Conservation (phyloP, 805 yeast species). For the Candida koratica region DNA sequence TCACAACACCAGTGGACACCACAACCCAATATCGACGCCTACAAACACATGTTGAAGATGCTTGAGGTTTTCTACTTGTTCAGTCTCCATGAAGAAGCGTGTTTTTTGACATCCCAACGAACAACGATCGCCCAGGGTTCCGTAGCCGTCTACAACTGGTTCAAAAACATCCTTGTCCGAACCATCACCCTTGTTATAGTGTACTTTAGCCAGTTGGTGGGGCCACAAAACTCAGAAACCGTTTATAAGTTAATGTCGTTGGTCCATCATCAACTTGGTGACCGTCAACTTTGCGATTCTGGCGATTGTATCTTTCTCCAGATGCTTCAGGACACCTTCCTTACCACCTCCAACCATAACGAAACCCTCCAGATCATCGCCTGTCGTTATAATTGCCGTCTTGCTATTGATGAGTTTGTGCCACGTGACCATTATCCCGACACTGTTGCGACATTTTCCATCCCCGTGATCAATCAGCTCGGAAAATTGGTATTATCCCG, state of each 20-base stretch:
- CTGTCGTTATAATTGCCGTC: conserved; percentile 70
- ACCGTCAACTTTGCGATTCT: conserved; percentile 62
- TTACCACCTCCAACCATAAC: conserved; percentile 44
- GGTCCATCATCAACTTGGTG: conserved; percentile 73
- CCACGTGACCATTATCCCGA: conserved; percentile 63
- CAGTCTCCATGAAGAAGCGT: conserved; percentile 51
- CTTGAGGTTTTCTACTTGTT: conserved; percentile 44
- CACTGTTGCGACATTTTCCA: conserved; percentile 25
- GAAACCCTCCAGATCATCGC: conserved; percentile 74
- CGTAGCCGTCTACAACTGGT: conserved; percentile 35
- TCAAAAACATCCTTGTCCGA: conserved; percentile 45
- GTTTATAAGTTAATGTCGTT: conserved; percentile 43
- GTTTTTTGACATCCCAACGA: conserved; percentile 32
- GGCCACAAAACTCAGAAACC: background rate
- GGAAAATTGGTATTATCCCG: conserved; percentile 51
- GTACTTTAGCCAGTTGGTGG: conserved; percentile 23
- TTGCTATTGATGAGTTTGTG: conserved; percentile 54
- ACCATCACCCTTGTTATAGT: conserved; percentile 34
- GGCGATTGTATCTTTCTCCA: conserved; percentile 60
- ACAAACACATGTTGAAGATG: conserved; percentile 1
- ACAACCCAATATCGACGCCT: background rate
- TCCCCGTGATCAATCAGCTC: conserved; percentile 30
- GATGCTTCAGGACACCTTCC: conserved; percentile 48
- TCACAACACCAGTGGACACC: conserved; percentile 33
- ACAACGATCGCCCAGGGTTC: conserved; percentile 44